Evolutionary conservation across 2,329 filamentous ascomycete genomes (phyloP).

Genomic region (Lasiodiplodia gonubiensis): DNA sequence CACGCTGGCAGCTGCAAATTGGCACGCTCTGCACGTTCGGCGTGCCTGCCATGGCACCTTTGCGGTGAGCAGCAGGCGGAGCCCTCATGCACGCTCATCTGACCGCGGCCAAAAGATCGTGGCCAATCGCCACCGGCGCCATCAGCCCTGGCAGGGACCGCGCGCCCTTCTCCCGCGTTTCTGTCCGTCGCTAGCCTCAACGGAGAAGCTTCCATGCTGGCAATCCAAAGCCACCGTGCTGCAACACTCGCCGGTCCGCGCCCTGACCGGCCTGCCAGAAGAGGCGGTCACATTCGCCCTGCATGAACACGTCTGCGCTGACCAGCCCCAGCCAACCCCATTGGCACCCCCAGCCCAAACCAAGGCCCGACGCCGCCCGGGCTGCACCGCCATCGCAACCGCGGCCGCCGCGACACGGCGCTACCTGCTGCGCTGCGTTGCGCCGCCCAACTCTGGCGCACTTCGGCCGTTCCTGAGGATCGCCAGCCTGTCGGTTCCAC

Average conservation of each 20-base stretch:
- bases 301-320: conserved; percentile 24
- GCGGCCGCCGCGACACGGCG: neutral
- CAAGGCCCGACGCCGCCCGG: neutral
- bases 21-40: conserved; percentile 24
- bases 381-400: neutral
- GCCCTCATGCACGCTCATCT: conserved; percentile 26
- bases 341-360: neutral
- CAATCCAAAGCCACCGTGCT: conserved; percentile 8
- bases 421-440: neutral
- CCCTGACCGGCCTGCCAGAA: conserved; percentile 8
- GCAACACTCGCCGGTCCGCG: conserved; percentile 7
- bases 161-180: conserved; percentile 23
- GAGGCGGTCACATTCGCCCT: conserved; percentile 25
- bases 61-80: conserved; percentile 25
- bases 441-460: neutral
- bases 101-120: conserved; percentile 17
- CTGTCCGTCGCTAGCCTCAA: conserved; percentile 23
- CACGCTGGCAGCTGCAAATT: conserved; percentile 27
- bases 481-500: conserved; percentile 9
- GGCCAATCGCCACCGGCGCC: conserved; percentile 16
- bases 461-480: conserved; percentile 20
- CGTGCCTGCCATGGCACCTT: conserved; percentile 20
- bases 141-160: conserved; percentile 23
- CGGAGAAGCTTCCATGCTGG: conserved; percentile 22
- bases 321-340: neutral